Evolutionary conservation across 805 yeast genomes (phyloP).

Genomic region (Suhomyces pyralidae): DNA sequence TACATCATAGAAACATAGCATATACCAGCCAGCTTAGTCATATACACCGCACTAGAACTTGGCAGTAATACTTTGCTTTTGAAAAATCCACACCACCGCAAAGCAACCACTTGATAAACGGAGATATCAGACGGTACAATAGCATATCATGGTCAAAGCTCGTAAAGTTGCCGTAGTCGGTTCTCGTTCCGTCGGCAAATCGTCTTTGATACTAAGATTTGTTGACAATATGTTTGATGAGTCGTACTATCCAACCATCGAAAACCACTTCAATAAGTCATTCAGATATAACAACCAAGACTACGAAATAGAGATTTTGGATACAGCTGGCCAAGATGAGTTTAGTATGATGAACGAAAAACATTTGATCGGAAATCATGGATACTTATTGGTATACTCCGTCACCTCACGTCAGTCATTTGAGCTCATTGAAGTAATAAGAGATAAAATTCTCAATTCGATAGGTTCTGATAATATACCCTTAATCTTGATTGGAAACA

Average conservation of each 20-base stretch:
- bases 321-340: constrained; percentile 94
- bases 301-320: constrained; percentile 79
- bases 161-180: constrained; percentile 86
- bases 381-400: constrained; percentile 77
- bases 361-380: constrained; percentile 77
- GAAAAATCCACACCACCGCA: neutral
- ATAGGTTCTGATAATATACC: constrained; percentile 50
- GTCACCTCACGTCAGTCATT: constrained; percentile 76
- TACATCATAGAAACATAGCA: neutral
- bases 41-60: neutral
- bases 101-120: neutral
- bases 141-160: constrained; percentile 41
- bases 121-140: neutral
- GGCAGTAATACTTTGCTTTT: neutral
- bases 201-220: constrained; percentile 78
- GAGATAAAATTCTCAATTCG: constrained; percentile 79
- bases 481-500: constrained; percentile 59
- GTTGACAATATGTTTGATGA: constrained; percentile 89
- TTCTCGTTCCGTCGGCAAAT: constrained; percentile 83
- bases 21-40: neutral
- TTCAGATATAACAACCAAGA: constrained; percentile 68
- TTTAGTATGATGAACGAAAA: constrained; percentile 76
- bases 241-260: constrained; percentile 86
- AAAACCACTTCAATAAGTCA: constrained; percentile 74
- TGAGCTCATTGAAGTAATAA: constrained; percentile 68